Conservation (phyloP, 805 yeast species). For the Wickerhamiella azymoides region DNA sequence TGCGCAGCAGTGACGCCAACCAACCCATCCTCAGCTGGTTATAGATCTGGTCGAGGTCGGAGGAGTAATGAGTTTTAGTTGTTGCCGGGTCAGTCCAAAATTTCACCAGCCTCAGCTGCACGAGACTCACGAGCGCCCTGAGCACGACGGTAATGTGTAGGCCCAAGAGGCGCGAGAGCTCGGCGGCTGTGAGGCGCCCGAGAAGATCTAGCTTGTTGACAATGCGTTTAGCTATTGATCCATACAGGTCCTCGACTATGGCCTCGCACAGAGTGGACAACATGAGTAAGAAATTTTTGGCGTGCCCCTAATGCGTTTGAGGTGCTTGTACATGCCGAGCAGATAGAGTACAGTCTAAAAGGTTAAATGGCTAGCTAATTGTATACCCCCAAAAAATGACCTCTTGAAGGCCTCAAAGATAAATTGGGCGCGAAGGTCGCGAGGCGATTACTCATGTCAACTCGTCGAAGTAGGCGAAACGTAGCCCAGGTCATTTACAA, state of each 20-base stretch:
- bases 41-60: conserved; percentile 50
- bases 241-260: conserved; percentile 32
- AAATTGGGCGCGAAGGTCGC: neutral
- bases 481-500: conserved; percentile 1
- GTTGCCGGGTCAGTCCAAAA: conserved; percentile 38
- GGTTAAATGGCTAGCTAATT: no score
- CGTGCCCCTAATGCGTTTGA: no score
- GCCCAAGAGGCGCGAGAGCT: conserved; percentile 35
- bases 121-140: conserved; percentile 55
- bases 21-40: conserved; percentile 65
- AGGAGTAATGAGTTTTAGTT: conserved; percentile 34
- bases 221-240: conserved; percentile 58
- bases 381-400: no score
- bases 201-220: conserved; percentile 47
- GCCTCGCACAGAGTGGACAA: conserved; percentile 17
- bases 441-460: conserved; percentile 5
- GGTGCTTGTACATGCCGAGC: no score
- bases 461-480: conserved; percentile 7
- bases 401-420: no score
- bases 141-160: conserved; percentile 41
- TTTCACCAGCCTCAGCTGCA: conserved; percentile 65
- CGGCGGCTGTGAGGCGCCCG: conserved; percentile 50
- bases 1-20: conserved; percentile 35
- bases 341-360: no score
- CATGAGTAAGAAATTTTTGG: neutral